Conservation (phyloP, 2,329 filamentous ascomycete species). For the Microascus cirrosus region DNA sequence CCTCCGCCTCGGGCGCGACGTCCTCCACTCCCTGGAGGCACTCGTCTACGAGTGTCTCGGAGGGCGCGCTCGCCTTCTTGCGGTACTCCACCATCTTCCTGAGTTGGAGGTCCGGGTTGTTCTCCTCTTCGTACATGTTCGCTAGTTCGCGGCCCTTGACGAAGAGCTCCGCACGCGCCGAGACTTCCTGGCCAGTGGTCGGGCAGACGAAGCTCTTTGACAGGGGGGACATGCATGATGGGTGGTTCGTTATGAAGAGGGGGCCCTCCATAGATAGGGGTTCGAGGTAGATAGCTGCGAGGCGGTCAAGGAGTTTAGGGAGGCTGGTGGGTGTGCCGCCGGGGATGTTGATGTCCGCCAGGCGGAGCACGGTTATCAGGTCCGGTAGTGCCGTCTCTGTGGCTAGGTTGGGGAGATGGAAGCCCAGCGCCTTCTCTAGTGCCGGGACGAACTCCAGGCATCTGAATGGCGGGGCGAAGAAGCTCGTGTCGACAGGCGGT, state of each 20-base stretch:
- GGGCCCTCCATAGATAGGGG: constrained; percentile 56
- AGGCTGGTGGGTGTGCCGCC: constrained; percentile 49
- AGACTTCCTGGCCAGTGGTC: constrained; percentile 57
- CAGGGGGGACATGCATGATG: constrained; percentile 81
- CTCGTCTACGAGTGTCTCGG: constrained; percentile 11
- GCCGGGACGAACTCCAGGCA: constrained; percentile 73
- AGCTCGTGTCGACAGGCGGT: constrained; percentile 25
- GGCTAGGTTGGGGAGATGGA: constrained; percentile 53
- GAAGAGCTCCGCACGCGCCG: constrained; percentile 78
- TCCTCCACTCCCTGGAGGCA: constrained; percentile 20
- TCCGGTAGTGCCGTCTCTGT: constrained; percentile 43
- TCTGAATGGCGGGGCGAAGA: constrained; percentile 44
- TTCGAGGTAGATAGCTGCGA: constrained; percentile 69
- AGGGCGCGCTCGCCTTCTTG: constrained; percentile 9
- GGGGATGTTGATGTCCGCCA: constrained; percentile 54
- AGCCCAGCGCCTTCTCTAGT: constrained; percentile 57
- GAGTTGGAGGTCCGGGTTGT: constrained; percentile 77
- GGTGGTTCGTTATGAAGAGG: constrained; percentile 82
- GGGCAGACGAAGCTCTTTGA: constrained; percentile 75
- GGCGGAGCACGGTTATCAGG: constrained; percentile 38
- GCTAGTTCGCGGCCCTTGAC: constrained; percentile 71
- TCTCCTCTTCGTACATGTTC: constrained; percentile 98
- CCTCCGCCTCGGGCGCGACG: constrained; percentile 11
- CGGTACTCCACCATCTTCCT: constrained; percentile 61
- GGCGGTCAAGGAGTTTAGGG: constrained; percentile 65